Base-by-base conservation (phyloP, 352 stramenopile genomes). In the Globisporangium radiosum region DNA sequence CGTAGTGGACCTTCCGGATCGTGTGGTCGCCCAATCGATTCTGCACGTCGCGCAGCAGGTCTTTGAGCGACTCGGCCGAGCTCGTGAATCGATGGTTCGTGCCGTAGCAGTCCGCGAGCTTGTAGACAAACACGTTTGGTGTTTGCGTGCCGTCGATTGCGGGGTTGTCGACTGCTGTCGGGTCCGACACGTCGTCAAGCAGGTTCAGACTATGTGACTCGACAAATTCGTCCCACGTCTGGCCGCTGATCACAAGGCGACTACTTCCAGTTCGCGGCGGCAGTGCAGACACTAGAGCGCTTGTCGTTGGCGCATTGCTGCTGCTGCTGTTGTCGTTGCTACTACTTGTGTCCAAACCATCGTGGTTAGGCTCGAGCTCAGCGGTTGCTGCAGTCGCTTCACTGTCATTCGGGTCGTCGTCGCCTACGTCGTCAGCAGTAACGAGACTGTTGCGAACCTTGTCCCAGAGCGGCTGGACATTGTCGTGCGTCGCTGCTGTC, bases 41-140 rank as follows among this genome's bases (percentile, higher is more conserved):
- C 56, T 90, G 78, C 0, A 95, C 81, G 52, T 93, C 78, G 19
- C 72, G 68, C 25, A 90, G 55, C 13, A 95, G 64, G 42, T 90
- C 76, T 17, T 81, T 81, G 11, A 95, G 56, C 13, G 77, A 88
- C 56, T 85, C 75, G 15, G 85, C 83, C 5, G 85, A 93, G 50
- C 83, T 91, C 14, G 83, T 93, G 59, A 95, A 95, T 2, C 85
- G 83, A 38, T 95, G 85, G 52, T 87, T 95, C 57, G 84, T 88
- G 10, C 80, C 81, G 42, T 88, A 87, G 51, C 75, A 87, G 58
- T 95, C 85, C 3, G 81, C 79, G 51, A 95, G 67, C 61, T 93
- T 95, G 68, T 79, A 95, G 7, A 92, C 83, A 65, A 95, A 95
- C 54, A 77, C 78, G 25, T 76, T 68, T 3, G 75, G 25, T 25